These are phyloP conservation scores for Hypericum androsaemum DNA, from an alignment of 345 rosid species.

Conservation along the genomic window DNA sequence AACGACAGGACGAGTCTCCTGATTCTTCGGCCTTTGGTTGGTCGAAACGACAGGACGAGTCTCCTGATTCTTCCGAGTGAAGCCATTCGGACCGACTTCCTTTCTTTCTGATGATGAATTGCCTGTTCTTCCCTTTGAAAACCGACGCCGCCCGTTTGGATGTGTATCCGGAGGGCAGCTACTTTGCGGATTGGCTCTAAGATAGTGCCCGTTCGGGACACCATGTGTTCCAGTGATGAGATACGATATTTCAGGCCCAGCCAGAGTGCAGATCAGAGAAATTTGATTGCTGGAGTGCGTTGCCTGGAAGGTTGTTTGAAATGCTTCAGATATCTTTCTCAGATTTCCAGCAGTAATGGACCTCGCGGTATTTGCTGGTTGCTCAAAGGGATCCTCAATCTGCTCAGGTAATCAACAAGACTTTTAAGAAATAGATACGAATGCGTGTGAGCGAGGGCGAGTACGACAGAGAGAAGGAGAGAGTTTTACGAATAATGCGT, in stretches of 20 bases:
- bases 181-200: no score
- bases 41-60: background rate
- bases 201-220: no score
- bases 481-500: constrained; percentile 50
- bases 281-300: no score
- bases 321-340: constrained; percentile 41
- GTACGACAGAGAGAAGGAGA: constrained; percentile 9
- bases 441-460: background rate
- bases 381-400: constrained; percentile 95
- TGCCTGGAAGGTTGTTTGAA: constrained; percentile 29
- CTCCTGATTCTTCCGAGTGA: constrained; percentile 17
- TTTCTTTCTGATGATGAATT: no score
- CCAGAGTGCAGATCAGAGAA: no score
- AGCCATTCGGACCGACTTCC: constrained; percentile 23
- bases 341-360: constrained; percentile 44
- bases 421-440: no score
- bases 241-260: no score
- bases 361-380: constrained; percentile 72
- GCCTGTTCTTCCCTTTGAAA: no score
- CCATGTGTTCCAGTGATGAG: no score
- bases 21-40: background rate
- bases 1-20: constrained; percentile 21
- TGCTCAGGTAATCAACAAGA: constrained; percentile 12
- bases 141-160: no score
- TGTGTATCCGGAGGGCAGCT: no score